Evolutionary conservation across 2,329 filamentous ascomycete genomes (phyloP), one percentile per base, ranked within the genome.

Genomic region (Westerdykella sp.): DNA sequence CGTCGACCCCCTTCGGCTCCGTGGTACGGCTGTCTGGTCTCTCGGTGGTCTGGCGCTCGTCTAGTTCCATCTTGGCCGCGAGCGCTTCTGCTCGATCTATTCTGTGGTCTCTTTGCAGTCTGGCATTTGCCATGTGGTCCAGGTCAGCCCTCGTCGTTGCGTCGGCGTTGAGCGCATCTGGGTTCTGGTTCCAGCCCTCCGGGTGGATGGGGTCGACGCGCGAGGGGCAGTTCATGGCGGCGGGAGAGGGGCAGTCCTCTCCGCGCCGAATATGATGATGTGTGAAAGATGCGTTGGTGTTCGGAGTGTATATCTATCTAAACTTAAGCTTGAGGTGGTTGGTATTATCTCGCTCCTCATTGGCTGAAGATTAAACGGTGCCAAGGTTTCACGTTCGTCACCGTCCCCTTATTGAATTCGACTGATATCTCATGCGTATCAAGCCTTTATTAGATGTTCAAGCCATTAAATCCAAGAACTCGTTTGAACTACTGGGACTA

Each of bases 171-270:
- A 84, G 65, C 2, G 69, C 68, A 43, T 73, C 69, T 1, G 80
- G 81, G 49, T 72, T 83, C 63, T 84, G 81, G 56, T 84, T 84
- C 67, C 74, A 80, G 16, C 72, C 71, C 40, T 77, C 72, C 39
- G 71, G 68, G 39, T 72, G 61, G 23, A 72, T 69, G 10, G 69
- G 67, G 47, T 84, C 80, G 25, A 73, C 78, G 51, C 78, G 71
- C 5, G 80, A 83, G 44, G 80, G 80, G 60, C 80, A 82, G 56
- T 84, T 84, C 81, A 84, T 84, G 45, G 40, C 43, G 41, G 47
- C 37, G 40, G 21, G 12, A 10, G 16, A 13, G 37, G 40, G 6
- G 34, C 18, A 21, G 18, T 4, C 18, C 18, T 21, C 18, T 3
- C 18, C 18, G 18, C 18, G 4, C 18, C 18, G 18, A 21, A 21